A percentile compares a stretch with the other conserved stretches of the same genome.
These are phyloP conservation scores for Russula lepida DNA, from an alignment of 768 basidiomycete genomes.

Conservation along the genomic window DNA sequence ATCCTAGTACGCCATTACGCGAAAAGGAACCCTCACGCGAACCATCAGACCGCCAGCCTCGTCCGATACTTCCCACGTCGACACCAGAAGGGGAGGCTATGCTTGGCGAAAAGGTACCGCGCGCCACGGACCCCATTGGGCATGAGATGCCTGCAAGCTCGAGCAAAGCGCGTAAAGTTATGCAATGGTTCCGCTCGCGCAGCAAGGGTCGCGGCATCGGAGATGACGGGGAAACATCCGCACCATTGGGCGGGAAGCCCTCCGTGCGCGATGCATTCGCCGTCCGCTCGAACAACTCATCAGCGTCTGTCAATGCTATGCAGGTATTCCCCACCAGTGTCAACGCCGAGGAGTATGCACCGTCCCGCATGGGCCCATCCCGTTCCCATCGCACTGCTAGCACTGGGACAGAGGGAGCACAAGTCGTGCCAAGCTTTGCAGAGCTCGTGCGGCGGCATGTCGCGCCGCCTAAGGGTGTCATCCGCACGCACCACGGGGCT, in stretches of 20 bases:
- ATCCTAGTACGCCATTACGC: slow-evolving; percentile 26
- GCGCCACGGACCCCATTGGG: slow-evolving; percentile 21
- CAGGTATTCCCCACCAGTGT: background rate
- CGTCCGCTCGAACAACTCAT: slow-evolving; percentile 5
- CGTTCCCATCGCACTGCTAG: slow-evolving; percentile 15
- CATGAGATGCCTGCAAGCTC: slow-evolving; percentile 57
- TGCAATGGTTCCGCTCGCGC: slow-evolving; percentile 93
- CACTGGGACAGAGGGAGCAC: slow-evolving; percentile 4
- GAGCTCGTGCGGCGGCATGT: slow-evolving; percentile 29
- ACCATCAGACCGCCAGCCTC: slow-evolving; percentile 1
- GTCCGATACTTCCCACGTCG: background rate
- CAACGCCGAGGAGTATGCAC: background rate
- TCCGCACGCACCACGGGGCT: slow-evolving; percentile 86
- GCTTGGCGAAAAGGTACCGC: slow-evolving; percentile 29
- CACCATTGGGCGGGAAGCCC: slow-evolving; percentile 3
- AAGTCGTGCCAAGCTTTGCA: slow-evolving; percentile 20
- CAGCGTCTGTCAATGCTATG: slow-evolving; percentile 10
- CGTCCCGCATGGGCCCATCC: slow-evolving; percentile 10
- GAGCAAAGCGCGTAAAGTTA: slow-evolving; percentile 89
- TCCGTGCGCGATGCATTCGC: slow-evolving; percentile 16
- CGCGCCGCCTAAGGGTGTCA: slow-evolving; percentile 35
- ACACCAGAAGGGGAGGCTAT: slow-evolving; percentile 23
- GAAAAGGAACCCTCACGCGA: slow-evolving; percentile 28
- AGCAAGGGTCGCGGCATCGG: slow-evolving; percentile 38
- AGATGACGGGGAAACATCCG: slow-evolving; percentile 22